Evolutionary conservation across 1,284 basidiomycete species (phyloP), one percentile per base, ranked within the genome.

Genomic region (Tylopilus orsonianus): DNA sequence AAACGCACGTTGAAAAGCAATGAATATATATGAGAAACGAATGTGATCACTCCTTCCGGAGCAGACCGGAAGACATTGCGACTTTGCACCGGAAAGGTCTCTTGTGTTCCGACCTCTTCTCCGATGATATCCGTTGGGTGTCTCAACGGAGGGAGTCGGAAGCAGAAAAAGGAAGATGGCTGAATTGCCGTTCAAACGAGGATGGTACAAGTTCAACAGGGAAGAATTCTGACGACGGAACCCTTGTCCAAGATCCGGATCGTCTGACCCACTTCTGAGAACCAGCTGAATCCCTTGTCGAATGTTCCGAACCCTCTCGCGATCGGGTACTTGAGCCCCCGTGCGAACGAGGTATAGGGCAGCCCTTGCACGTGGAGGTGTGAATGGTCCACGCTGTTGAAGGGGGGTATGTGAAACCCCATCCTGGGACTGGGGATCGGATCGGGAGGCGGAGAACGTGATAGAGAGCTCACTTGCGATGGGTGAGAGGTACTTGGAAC

Each of bases 371-470:
- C 81, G 65, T 93, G 91, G 33, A 94, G 67, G 62, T 93, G 90
- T 13, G 93, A 70, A 65, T 93, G 90, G 23, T 82, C 70, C 2
- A 93, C 79, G n/a, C 84, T 87, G 49, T 80, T 84, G 65, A 89
- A 88, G 0, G 90, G 90, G 0, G 90, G 87, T 53, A 92, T 87
- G 64, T 92, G 88, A 57, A 89, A 91, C 2, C 89, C 88, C 65
- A 89, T 73, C 83, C 87, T 64, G 23, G 36, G 18, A 37, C 16
- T 8, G 27, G 5, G 22, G 26, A n/a, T 29, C 6, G 7, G 13
- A 8, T 22, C 33, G 20, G 24, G 37, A 1, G 12, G 18, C 0
- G 3, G 10, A 26, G 8, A 33, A 33, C 16, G 34, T 26, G 43
- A n/a, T 49, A 34, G 3, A 22, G 3, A 1, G 40, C 58, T 39